Base-by-base conservation (phyloP, 2,329 filamentous ascomycete genomes). In the Clarireedia monteithiana region DNA sequence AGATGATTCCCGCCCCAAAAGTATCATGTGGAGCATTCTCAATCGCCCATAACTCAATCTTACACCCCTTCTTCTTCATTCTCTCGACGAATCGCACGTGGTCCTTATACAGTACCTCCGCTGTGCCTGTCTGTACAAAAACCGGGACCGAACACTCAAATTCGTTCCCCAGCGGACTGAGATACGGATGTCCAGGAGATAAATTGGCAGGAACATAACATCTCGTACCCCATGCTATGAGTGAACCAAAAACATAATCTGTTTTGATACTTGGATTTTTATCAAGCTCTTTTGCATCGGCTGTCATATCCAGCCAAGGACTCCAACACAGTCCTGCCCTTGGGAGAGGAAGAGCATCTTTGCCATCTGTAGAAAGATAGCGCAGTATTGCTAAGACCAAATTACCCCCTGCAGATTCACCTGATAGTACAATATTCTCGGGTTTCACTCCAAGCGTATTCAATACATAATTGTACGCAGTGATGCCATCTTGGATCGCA, bases 401-500 rank as follows among this genome's bases (percentile, higher is more conserved):
- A 50, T 55, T 44, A 4, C 34, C 47, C 1, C 20, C 26, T 14
- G 39, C 53, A 2, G 27, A 50, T 44, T 55, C 53, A 6, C 39
- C 53, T 3, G 39, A 44, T 0, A 49, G 26, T 2, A 50, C 27
- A 6, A 45, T 14, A 36, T 50, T 44, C 26, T 44, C 38, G n/a
- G 23, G 39, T 7, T 15, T 17, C 20, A 48, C n/a, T 2, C 44
- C 34, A n/a, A 48, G 34, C 14, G 10, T 20, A 9, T 20, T 39
- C 4, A 30, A 15, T 17, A 51, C 38, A 48, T 53, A 40, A 7
- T 14, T 6, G 34, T 39, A 40, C 15, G 44, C 44, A 17, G 76
- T 73, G 46, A 80, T 59, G 4, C 66, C 68, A 62, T 80, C 77
- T 63, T 79, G 77, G 3, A 78, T 62, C 7, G 74, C 73, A 0